A percentile compares a stretch with the other conserved stretches of the same genome.
Evolutionary conservation across 2,329 filamentous ascomycete genomes (phyloP).

Genomic region (Trichophyton simii): DNA sequence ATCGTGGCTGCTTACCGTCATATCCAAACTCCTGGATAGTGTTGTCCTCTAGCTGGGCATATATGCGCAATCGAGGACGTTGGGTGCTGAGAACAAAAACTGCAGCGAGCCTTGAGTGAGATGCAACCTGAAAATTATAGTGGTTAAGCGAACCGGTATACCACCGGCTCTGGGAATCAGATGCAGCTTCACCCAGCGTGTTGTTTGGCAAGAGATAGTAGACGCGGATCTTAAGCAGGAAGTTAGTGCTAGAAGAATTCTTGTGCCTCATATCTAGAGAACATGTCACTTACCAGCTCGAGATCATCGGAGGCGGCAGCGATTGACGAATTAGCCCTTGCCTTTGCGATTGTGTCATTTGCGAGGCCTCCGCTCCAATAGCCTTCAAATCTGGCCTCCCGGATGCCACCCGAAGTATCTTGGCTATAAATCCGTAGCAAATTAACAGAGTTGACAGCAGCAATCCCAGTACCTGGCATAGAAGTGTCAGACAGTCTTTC

Average conservation of each 20-base stretch:
- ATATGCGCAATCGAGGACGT: background rate
- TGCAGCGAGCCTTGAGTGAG: background rate
- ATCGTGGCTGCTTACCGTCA: background rate
- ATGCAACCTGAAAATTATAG: background rate
- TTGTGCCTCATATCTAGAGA: background rate
- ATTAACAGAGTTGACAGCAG: conserved; percentile 3
- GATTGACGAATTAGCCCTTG: background rate
- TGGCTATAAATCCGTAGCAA: conserved; percentile 1
- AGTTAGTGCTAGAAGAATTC: background rate
- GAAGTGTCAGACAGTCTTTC: background rate
- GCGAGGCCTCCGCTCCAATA: background rate
- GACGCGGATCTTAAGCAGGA: background rate
- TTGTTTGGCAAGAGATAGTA: background rate
- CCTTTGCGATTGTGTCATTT: background rate
- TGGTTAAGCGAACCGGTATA: background rate
- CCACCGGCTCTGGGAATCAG: background rate
- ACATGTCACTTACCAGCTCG: background rate
- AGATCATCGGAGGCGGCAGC: conserved; percentile 1
- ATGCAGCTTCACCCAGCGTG: background rate
- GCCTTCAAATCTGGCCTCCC: conserved; percentile 1
- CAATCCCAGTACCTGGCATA: background rate
- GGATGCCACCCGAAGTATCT: background rate
- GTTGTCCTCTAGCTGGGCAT: background rate
- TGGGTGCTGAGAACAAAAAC: background rate
- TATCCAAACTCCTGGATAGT: conserved; percentile 3